These are phyloP conservation scores for Apiospora aurea DNA, from an alignment of 2,329 filamentous ascomycete species.

Conservation along the genomic window DNA sequence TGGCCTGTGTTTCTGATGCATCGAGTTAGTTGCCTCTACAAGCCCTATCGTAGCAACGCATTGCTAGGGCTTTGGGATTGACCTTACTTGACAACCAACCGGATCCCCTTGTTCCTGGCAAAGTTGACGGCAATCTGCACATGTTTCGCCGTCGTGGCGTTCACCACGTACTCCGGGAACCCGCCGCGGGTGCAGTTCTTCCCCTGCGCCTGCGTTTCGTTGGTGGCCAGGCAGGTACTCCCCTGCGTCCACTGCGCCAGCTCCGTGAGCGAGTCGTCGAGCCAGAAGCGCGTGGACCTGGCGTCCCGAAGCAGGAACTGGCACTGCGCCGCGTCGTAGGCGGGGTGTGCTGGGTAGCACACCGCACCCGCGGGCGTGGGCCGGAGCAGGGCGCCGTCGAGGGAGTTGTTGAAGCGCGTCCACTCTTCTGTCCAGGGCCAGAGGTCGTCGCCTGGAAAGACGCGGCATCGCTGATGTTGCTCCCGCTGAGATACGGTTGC, in stretches of 20 bases:
- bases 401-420: conserved; percentile 37
- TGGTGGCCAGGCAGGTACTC: conserved; percentile 42
- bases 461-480: not conserved
- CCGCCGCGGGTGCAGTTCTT: conserved; percentile 46
- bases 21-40: too few relatives aligned
- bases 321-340: conserved; percentile 39
- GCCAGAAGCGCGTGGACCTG: conserved; percentile 40
- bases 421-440: not conserved
- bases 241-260: conserved; percentile 45
- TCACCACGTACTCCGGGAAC: conserved; percentile 48
- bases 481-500: not conserved
- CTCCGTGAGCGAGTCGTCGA: conserved; percentile 43
- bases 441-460: not conserved
- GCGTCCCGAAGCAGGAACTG: conserved; percentile 40
- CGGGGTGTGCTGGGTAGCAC: conserved; percentile 41
- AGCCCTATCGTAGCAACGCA: too few relatives aligned
- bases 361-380: conserved; percentile 41
- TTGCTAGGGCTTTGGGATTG: not conserved
- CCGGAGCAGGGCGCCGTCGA: conserved; percentile 42
- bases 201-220: conserved; percentile 28
- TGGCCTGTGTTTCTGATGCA: conserved; percentile 49
- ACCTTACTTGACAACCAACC: conserved; percentile 47
- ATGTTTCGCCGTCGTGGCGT: conserved; percentile 46
- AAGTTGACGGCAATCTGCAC: conserved; percentile 51
- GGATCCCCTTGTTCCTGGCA: conserved; percentile 47